Percentiles rank a stretch among this genome's conserved stretches.
Conservation (phyloP, 1,284 basidiomycete species). For the Singerocomus inundabilis region DNA sequence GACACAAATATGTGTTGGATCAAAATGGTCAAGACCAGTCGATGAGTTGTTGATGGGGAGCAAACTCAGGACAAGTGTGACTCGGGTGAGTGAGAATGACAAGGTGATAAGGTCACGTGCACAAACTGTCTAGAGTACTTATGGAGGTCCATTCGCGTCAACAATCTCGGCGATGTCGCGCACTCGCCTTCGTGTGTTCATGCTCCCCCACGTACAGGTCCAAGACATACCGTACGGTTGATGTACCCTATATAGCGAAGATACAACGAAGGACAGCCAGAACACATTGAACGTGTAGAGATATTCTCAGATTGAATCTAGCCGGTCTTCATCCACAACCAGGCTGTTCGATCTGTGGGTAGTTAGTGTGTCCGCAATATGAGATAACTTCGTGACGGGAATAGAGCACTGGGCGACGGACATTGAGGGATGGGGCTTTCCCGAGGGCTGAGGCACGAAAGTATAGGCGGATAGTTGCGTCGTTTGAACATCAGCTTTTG, state of each 20-base stretch:
- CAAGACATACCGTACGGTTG: not conserved
- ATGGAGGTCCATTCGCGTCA: too few relatives aligned
- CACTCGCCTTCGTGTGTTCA: not conserved
- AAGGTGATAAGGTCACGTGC: too few relatives aligned
- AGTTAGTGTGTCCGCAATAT: not conserved
- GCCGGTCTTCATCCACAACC: not conserved
- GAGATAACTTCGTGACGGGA: conserved; percentile 40
- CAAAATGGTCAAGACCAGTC: too few relatives aligned
- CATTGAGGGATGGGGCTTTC: too few relatives aligned
- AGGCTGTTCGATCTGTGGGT: not conserved
- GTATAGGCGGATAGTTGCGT: too few relatives aligned
- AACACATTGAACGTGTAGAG: not conserved
- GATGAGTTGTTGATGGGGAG: too few relatives aligned
- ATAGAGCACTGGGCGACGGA: conserved; percentile 46
- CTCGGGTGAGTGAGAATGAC: too few relatives aligned
- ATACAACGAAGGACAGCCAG: not conserved
- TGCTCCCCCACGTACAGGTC: not conserved
- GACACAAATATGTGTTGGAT: not conserved
- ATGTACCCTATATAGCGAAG: too few relatives aligned
- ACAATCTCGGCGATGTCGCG: not conserved
- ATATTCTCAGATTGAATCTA: not conserved
- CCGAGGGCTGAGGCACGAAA: too few relatives aligned
- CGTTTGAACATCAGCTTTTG: too few relatives aligned
- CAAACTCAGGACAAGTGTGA: too few relatives aligned
- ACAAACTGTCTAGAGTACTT: too few relatives aligned